These are phyloP conservation scores for Coemansia javaensis DNA, from an alignment of 192 early-diverging fungal genomes.

Conservation along the genomic window DNA sequence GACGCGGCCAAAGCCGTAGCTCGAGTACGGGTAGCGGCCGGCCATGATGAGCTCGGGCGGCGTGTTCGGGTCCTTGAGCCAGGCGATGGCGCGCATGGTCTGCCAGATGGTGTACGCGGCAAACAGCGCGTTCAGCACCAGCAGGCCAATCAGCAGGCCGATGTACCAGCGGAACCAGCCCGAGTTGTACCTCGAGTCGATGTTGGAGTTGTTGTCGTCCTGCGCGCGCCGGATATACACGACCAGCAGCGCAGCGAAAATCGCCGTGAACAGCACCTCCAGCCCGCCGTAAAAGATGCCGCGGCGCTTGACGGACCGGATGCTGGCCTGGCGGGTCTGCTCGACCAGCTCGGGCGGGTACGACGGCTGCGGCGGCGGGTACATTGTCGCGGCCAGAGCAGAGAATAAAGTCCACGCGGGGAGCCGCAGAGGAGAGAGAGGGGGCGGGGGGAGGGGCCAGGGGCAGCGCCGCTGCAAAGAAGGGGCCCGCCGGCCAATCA, in stretches of 20 bases:
- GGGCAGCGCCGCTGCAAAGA: background rate
- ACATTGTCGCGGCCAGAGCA: conserved; percentile 4
- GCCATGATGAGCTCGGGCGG: conserved; percentile 32
- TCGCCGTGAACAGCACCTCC: conserved; percentile 28
- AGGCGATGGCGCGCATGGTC: conserved; percentile 11
- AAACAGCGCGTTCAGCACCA: conserved; percentile 33
- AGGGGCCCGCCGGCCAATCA: no score
- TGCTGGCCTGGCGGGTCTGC: conserved; percentile 18
- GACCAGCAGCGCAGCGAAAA: conserved; percentile 32
- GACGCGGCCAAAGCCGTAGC: conserved; percentile 11
- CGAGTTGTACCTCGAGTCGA: conserved; percentile 5
- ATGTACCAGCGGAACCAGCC: conserved; percentile 48
- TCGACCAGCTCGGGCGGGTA: conserved; percentile 23
- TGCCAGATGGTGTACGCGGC: conserved; percentile 33
- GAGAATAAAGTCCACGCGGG: no score
- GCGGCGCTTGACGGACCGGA: conserved; percentile 19
- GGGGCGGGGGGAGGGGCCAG: no score
- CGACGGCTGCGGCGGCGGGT: conserved; percentile 22
- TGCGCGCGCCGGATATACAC: conserved; percentile 31
- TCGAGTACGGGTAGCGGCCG: conserved; percentile 12
- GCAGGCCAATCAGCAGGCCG: conserved; percentile 41
- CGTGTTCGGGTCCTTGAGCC: conserved; percentile 33
- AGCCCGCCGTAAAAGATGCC: conserved; percentile 26
- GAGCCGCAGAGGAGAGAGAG: background rate
- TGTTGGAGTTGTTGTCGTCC: conserved; percentile 5